Conservation (phyloP, 2,329 filamentous ascomycete genomes). For the Septoria petroselini region DNA sequence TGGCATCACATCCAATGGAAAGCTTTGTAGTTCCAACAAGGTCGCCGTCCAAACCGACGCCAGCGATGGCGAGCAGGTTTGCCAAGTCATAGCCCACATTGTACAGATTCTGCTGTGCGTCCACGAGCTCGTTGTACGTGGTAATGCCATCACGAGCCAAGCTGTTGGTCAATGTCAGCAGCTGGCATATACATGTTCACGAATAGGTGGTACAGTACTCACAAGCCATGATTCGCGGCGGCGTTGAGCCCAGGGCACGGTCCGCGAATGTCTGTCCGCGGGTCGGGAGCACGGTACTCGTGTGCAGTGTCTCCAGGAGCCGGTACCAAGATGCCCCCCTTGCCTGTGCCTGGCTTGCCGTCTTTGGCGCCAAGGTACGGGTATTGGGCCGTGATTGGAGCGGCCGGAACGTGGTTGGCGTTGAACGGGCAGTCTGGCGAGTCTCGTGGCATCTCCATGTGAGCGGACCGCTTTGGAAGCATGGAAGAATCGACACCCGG, state of each 20-base stretch:
- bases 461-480: conserved; percentile 21
- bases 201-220: no score
- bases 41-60: conserved; percentile 22
- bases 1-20: conserved; percentile 44
- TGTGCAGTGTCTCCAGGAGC: conserved; percentile 42
- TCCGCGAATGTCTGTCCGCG: conserved; percentile 40
- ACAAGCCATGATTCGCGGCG: conserved; percentile 43
- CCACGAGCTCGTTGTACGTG: conserved; percentile 42
- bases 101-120: conserved; percentile 45
- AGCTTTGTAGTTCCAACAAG: conserved; percentile 38
- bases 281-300: conserved; percentile 37
- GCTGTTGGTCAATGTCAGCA: conserved; percentile 20
- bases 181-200: no score
- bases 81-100: conserved; percentile 44
- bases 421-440: conserved; percentile 39
- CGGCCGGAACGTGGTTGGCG: conserved; percentile 38
- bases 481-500: conserved; percentile 39
- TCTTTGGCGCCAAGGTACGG: conserved; percentile 44
- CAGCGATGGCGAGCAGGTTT: conserved; percentile 35
- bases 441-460: conserved; percentile 16
- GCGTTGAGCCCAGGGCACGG: conserved; percentile 34
- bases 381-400: conserved; percentile 34
- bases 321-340: conserved; percentile 44
- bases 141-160: conserved; percentile 41
- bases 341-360: conserved; percentile 41